These are phyloP conservation scores for Heliosperma pusillum DNA, from an alignment of 148 eudicot genomes.

Conservation along the genomic window DNA sequence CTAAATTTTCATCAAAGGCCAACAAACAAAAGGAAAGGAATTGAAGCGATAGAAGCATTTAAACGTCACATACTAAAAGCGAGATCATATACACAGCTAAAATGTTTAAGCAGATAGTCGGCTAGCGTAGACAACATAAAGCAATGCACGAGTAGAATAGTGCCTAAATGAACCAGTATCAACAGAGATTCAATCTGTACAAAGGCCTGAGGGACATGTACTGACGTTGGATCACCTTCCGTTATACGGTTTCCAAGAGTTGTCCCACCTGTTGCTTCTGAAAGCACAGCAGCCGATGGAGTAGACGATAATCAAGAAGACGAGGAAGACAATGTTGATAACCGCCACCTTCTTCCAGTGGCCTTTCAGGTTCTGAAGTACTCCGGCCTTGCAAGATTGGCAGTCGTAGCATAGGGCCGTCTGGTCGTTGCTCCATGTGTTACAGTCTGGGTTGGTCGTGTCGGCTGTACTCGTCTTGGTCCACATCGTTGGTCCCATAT, in stretches of 20 bases:
- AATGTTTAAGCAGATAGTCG: background rate
- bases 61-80: background rate
- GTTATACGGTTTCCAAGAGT: slow-evolving; percentile 51
- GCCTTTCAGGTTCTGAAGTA: slow-evolving; percentile 73
- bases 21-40: background rate
- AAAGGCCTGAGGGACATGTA: background rate
- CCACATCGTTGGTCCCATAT: slow-evolving; percentile 69
- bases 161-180: background rate
- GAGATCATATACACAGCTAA: background rate
- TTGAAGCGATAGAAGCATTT: background rate
- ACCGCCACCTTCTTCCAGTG: slow-evolving; percentile 88
- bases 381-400: slow-evolving; percentile 84
- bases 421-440: slow-evolving; percentile 50
- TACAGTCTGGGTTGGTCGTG: slow-evolving; percentile 47
- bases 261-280: slow-evolving; percentile 81
- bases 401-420: slow-evolving; percentile 63
- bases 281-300: slow-evolving; percentile 89
- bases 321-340: slow-evolving; percentile 59
- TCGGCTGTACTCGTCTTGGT: slow-evolving; percentile 18
- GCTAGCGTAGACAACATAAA: background rate
- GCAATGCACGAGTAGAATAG: background rate
- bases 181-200: slow-evolving; percentile 30
- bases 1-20: background rate
- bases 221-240: slow-evolving; percentile 14
- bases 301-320: slow-evolving; percentile 79